Evolutionary conservation across 31 red algal genomes (phyloP).

Genomic region (Asparagopsis taxiformis): DNA sequence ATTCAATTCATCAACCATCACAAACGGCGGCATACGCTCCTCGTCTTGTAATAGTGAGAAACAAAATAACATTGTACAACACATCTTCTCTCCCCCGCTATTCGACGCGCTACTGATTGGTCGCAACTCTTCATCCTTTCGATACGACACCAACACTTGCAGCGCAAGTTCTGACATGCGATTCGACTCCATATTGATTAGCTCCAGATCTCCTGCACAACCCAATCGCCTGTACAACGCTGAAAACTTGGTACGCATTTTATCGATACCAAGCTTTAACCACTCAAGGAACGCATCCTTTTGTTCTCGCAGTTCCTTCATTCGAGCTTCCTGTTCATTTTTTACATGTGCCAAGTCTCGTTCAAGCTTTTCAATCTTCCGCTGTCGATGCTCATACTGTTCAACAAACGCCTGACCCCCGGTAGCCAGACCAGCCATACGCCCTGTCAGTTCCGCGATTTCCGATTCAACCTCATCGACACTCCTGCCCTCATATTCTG

Average conservation of each 20-base stretch:
- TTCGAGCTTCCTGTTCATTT: not conserved
- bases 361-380: slow-evolving; percentile 55
- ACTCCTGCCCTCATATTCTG: slow-evolving; percentile 4
- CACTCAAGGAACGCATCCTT: slow-evolving; percentile 53
- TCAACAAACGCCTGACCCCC: slow-evolving; percentile 45
- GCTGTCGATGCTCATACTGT: slow-evolving; percentile 64
- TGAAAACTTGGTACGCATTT: slow-evolving; percentile 79
- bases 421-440: slow-evolving; percentile 30
- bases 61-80: slow-evolving; percentile 94
- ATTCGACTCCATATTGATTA: slow-evolving; percentile 58
- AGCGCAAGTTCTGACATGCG: slow-evolving; percentile 76
- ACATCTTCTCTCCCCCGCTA: slow-evolving; percentile 98
- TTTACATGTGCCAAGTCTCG: slow-evolving; percentile 32
- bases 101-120: slow-evolving; percentile 64
- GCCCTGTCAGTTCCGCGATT: slow-evolving; percentile 46
- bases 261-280: slow-evolving; percentile 39
- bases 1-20: slow-evolving; percentile 97
- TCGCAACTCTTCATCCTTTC: slow-evolving; percentile 67
- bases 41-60: slow-evolving; percentile 82
- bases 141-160: slow-evolving; percentile 88
- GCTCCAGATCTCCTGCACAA: slow-evolving; percentile 78
- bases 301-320: slow-evolving; percentile 16
- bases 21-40: slow-evolving; percentile 76
- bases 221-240: slow-evolving; percentile 67
- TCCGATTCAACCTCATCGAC: slow-evolving; percentile 15